Conservation (phyloP, 257 asterid species). For the Ballota nigra region DNA sequence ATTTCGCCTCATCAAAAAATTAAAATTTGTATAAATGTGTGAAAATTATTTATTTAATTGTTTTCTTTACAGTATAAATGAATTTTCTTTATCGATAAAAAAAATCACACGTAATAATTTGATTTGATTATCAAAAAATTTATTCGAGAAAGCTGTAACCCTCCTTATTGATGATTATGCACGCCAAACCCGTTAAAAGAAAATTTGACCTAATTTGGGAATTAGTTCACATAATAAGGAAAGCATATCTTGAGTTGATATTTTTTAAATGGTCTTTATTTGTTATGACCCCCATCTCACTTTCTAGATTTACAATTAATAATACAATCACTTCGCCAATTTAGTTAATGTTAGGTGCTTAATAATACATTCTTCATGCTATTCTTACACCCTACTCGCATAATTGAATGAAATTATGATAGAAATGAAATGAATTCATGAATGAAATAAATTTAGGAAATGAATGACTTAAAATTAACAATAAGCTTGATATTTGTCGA, state of each 20-base stretch:
- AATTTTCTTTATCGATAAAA: too few species aligned
- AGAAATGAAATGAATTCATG: too few species aligned
- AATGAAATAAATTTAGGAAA: too few species aligned
- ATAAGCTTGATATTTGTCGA: too few species aligned
- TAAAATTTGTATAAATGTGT: too few species aligned
- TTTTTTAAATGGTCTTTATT: neutral
- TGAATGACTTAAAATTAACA: too few species aligned
- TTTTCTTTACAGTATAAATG: too few species aligned
- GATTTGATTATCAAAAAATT: neutral
- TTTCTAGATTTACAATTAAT: neutral
- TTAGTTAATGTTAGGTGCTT: too few species aligned
- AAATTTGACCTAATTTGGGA: neutral
- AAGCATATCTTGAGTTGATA: neutral
- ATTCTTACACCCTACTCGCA: too few species aligned
- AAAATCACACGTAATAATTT: neutral
- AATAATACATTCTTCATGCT: neutral
- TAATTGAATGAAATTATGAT: too few species aligned
- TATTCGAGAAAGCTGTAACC: neutral
- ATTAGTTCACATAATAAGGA: slow-evolving; percentile 9
- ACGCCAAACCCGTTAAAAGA: neutral
- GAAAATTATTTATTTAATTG: too few species aligned
- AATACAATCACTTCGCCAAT: neutral
- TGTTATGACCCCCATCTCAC: neutral
- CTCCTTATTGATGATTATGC: neutral
- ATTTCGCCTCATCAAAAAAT: too few species aligned